Conservation (phyloP, 2,329 filamentous ascomycete species). For the Helotiales sp. region DNA sequence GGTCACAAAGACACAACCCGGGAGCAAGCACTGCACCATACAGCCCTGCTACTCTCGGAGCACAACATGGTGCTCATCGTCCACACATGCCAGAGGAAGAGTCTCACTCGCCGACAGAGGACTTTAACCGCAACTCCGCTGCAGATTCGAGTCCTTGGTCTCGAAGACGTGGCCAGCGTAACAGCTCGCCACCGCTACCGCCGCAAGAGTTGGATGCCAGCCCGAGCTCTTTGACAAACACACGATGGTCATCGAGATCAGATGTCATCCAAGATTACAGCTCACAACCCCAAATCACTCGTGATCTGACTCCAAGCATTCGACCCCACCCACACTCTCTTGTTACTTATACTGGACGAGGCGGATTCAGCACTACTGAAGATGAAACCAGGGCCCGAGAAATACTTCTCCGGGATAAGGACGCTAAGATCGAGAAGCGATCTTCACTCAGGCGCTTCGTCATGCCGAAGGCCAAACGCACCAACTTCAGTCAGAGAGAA, state of each 20-base stretch:
- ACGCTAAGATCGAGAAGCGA: slow-evolving; percentile 28
- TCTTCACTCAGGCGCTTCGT: slow-evolving; percentile 17
- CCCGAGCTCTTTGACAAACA: not conserved
- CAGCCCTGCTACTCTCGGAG: not conserved
- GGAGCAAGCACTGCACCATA: not conserved
- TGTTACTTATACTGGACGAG: not conserved
- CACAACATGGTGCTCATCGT: not conserved
- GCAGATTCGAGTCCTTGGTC: not conserved
- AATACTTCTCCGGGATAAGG: slow-evolving; percentile 32
- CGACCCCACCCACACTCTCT: not conserved
- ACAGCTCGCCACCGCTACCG: not conserved
- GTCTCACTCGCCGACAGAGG: not conserved
- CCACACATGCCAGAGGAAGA: not conserved
- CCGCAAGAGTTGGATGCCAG: not conserved
- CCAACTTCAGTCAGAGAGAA: slow-evolving; percentile 29
- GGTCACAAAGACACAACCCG: not conserved
- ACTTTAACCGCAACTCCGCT: not conserved
- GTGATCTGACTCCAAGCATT: not conserved
- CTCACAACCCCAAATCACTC: slow-evolving; percentile 2
- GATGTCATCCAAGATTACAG: not conserved
- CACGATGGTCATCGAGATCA: not conserved
- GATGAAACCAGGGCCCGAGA: slow-evolving; percentile 25
- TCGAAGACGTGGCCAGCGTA: not conserved
- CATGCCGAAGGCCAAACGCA: slow-evolving; percentile 22
- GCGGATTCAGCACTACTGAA: slow-evolving; percentile 22